Evolutionary conservation across 2,329 filamentous ascomycete species (phyloP).

Genomic region (Daldinia sp.): DNA sequence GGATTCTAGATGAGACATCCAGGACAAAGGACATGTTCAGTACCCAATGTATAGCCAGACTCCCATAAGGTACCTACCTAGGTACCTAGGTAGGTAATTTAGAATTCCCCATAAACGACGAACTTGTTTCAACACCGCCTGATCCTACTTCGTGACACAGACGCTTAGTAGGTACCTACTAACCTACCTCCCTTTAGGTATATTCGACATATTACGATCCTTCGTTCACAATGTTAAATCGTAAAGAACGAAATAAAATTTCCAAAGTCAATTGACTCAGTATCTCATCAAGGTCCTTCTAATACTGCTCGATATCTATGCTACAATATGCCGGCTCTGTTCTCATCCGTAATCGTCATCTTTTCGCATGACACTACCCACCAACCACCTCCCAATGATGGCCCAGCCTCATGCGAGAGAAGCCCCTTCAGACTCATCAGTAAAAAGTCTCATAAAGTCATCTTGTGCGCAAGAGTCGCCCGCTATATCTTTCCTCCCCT

Average conservation of each 20-base stretch:
- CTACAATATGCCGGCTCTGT: slow-evolving; percentile 32
- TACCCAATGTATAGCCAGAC: too few species aligned
- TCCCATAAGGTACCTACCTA: too few species aligned
- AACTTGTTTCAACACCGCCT: too few species aligned
- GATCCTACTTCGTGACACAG: too few species aligned
- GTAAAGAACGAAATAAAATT: slow-evolving; percentile 7
- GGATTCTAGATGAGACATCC: too few species aligned
- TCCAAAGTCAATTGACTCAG: slow-evolving; percentile 34
- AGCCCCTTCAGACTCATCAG: slow-evolving; percentile 21
- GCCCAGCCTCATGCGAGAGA: slow-evolving; percentile 6
- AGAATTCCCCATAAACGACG: too few species aligned
- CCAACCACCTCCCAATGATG: slow-evolving; percentile 19
- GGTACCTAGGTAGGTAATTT: too few species aligned
- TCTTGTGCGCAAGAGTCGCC: slow-evolving; percentile 29
- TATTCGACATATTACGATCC: not conserved
- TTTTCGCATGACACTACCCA: slow-evolving; percentile 29
- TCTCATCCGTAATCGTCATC: slow-evolving; percentile 40
- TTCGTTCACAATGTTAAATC: not conserved
- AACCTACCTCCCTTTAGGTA: too few species aligned
- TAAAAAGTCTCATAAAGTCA: slow-evolving; percentile 28
- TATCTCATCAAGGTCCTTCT: slow-evolving; percentile 19
- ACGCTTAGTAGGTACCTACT: too few species aligned
- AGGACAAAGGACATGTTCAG: too few species aligned
- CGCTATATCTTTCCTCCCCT: slow-evolving; percentile 16
- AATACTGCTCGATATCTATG: slow-evolving; percentile 31